Conservation (phyloP, 768 basidiomycete species). For the Psilocybe sp. region DNA sequence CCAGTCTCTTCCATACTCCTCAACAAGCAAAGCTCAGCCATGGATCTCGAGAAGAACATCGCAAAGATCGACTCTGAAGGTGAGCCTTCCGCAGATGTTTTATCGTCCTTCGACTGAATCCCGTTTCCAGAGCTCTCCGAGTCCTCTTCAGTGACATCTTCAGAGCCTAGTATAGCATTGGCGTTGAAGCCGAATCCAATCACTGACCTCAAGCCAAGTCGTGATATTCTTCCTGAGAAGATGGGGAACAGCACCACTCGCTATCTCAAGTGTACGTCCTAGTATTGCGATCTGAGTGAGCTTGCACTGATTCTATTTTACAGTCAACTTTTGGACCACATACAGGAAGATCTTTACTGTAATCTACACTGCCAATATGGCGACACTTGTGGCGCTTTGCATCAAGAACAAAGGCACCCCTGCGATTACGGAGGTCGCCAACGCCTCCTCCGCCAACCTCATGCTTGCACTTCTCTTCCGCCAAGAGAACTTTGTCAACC, state of each 20-base stretch:
- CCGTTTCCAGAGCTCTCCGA: neutral
- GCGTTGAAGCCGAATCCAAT: constrained; percentile 20
- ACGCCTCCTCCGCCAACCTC: constrained; percentile 40
- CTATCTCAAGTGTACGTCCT: constrained; percentile 30
- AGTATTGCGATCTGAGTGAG: constrained; percentile 26
- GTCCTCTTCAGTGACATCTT: constrained; percentile 15
- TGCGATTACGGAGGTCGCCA: constrained; percentile 34
- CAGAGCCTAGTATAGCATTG: constrained; percentile 14
- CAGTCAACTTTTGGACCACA: constrained; percentile 31
- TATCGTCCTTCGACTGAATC: constrained; percentile 1
- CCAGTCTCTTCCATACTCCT: too few relatives aligned
- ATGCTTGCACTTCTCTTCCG: constrained; percentile 40
- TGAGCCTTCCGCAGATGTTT: neutral
- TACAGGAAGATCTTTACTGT: constrained; percentile 56
- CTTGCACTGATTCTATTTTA: neutral
- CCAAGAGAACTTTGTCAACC: constrained; percentile 53
- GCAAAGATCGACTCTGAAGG: neutral
- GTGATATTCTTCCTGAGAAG: constrained; percentile 26
- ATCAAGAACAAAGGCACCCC: constrained; percentile 31
- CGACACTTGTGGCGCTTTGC: constrained; percentile 40
- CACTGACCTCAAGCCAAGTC: constrained; percentile 13
- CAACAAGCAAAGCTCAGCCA: neutral
- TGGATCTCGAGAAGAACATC: neutral
- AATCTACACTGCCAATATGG: constrained; percentile 49
- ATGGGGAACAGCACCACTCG: constrained; percentile 6